A percentile compares a stretch with the other conserved stretches of the same genome.
Conservation (phyloP, 257 asterid genomes). For the Striga asiatica region DNA sequence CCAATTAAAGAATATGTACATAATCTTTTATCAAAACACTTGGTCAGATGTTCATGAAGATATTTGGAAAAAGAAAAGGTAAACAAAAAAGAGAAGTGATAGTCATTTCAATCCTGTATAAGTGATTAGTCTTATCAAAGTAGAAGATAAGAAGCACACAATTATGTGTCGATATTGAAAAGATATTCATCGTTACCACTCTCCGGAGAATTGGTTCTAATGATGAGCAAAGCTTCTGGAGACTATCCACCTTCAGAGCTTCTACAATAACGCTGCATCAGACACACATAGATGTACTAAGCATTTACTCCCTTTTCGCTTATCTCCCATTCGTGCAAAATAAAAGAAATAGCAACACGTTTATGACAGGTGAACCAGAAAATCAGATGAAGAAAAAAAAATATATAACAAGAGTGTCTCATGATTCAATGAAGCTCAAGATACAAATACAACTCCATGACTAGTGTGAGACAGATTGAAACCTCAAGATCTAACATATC, state of each 20-base stretch:
- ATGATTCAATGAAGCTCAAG: too few species aligned
- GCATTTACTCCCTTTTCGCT: neutral
- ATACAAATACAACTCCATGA: too few species aligned
- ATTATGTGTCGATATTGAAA: neutral
- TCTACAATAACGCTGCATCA: slow-evolving; percentile 88
- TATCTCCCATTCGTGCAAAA: slow-evolving; percentile 1
- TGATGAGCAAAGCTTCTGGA: slow-evolving; percentile 94
- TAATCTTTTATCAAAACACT: neutral
- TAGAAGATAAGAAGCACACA: neutral
- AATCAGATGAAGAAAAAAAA: neutral
- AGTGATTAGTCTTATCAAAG: too few species aligned
- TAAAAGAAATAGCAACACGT: neutral
- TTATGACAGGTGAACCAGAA: neutral
- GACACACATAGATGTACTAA: slow-evolving; percentile 6
- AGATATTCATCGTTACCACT: slow-evolving; percentile 55
- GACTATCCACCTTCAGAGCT: slow-evolving; percentile 90
- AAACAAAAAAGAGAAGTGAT: neutral
- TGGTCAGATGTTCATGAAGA: neutral
- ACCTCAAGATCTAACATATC: neutral
- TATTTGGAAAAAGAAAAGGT: neutral
- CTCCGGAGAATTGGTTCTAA: slow-evolving; percentile 91
- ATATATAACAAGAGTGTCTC: too few species aligned
- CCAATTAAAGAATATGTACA: neutral
- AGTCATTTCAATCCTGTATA: too few species aligned
- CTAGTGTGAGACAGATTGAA: too few species aligned